Percentiles rank a stretch among this genome's conserved stretches.
Conservation (phyloP, 306 rosid genomes). For the Senna tora region DNA sequence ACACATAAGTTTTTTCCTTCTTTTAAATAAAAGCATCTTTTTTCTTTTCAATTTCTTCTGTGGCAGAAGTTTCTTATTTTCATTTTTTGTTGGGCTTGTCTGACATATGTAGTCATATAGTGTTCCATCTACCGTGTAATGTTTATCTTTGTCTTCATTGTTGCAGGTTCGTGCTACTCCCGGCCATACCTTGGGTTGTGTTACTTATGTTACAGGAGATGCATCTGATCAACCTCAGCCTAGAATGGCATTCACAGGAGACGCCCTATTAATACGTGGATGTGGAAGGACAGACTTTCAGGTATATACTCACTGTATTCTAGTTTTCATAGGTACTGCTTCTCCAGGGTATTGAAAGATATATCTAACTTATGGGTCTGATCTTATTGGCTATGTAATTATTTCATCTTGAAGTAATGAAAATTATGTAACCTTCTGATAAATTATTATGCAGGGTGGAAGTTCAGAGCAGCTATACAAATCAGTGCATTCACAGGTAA, state of each 20-base stretch:
- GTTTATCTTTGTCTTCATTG: neutral
- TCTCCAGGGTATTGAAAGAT: constrained; percentile 33
- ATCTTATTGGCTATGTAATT: constrained; percentile 12
- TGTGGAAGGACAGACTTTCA: constrained; percentile 98
- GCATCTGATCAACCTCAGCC: constrained; percentile 78
- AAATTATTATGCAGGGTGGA: constrained; percentile 76
- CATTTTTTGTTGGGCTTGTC: constrained; percentile 2
- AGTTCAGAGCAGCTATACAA: constrained; percentile 86
- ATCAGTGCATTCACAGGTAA: constrained; percentile 93
- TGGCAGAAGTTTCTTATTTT: constrained; percentile 17
- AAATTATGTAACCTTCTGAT: constrained; percentile 21
- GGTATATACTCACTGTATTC: constrained; percentile 57
- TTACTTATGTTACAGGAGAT: constrained; percentile 93
- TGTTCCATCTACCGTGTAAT: constrained; percentile 19
- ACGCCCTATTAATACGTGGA: constrained; percentile 81
- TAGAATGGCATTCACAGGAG: constrained; percentile 92
- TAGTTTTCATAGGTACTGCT: constrained; percentile 1
- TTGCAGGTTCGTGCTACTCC: constrained; percentile 90
- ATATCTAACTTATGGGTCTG: constrained; percentile 9
- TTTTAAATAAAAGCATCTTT: constrained; percentile 1
- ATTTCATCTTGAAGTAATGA: constrained; percentile 10
- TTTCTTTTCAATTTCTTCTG: constrained; percentile 18
- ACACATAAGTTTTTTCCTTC: too few relatives aligned
- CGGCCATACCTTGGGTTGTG: constrained; percentile 89
- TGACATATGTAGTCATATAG: constrained; percentile 9